These are phyloP conservation scores for Ottelia alismoides DNA, from an alignment of 106 monocot species.

Conservation along the genomic window DNA sequence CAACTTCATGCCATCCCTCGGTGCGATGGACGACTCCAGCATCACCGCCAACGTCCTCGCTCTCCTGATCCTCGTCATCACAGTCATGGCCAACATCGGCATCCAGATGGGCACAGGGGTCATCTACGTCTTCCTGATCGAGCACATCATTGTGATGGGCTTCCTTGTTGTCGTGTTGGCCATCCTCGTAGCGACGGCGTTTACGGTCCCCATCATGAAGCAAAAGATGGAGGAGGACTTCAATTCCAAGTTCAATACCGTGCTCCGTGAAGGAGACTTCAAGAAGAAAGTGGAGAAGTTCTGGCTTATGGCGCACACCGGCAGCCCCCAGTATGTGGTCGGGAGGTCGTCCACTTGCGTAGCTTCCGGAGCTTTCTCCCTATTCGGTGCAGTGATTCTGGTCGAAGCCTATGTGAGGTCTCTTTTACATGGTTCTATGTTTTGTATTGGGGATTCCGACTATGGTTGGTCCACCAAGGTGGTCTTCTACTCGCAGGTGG, in stretches of 20 bases:
- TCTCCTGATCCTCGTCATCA: conserved; percentile 12
- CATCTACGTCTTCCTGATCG: conserved; percentile 4
- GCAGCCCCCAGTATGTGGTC: conserved; percentile 5
- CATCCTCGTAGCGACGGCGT: too few species aligned
- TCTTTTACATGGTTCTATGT: background rate
- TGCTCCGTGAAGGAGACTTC: background rate
- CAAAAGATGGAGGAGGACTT: background rate
- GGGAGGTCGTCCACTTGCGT: conserved; percentile 1
- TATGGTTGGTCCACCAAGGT: too few species aligned
- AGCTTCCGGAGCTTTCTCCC: too few species aligned
- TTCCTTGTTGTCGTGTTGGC: background rate
- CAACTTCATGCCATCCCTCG: conserved; percentile 16
- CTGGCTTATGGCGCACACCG: too few species aligned
- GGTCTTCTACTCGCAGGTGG: too few species aligned
- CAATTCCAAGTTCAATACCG: background rate
- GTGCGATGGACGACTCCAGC: conserved; percentile 1
- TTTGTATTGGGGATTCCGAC: background rate
- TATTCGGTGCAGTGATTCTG: background rate
- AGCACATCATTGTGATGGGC: background rate
- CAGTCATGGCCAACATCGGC: conserved; percentile 11
- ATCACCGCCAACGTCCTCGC: conserved; percentile 6
- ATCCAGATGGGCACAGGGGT: conserved; percentile 18
- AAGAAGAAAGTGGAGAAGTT: background rate
- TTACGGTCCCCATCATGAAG: background rate
- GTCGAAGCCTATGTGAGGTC: too few species aligned